These are phyloP conservation scores for Lentinula edodes DNA, from an alignment of 768 basidiomycete genomes.

Conservation along the genomic window DNA sequence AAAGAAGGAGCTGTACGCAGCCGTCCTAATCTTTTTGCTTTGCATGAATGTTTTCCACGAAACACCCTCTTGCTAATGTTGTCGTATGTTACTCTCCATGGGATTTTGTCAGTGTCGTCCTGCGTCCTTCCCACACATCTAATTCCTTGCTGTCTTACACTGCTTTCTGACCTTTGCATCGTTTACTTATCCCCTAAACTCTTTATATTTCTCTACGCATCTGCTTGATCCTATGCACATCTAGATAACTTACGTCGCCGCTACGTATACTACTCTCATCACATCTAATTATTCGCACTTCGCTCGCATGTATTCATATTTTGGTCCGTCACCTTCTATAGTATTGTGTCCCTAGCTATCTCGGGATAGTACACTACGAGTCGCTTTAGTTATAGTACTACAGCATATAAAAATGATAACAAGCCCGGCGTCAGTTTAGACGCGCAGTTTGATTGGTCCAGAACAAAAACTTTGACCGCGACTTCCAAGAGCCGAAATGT, in stretches of 20 bases:
- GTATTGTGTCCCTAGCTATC: slow-evolving; percentile 2
- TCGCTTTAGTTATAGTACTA: background rate
- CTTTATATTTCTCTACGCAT: slow-evolving; percentile 10
- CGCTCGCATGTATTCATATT: slow-evolving; percentile 5
- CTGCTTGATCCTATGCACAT: background rate
- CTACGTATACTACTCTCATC: slow-evolving; percentile 1
- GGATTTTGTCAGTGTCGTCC: background rate
- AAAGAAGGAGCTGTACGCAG: background rate
- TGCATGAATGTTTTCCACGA: background rate
- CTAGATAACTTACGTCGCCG: slow-evolving; percentile 6
- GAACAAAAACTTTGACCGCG: background rate
- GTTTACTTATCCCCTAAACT: slow-evolving; percentile 14
- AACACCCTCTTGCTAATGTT: background rate
- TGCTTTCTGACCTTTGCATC: slow-evolving; percentile 25
- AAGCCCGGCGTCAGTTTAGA: background rate
- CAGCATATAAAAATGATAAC: background rate
- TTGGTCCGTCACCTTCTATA: background rate
- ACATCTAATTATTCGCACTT: slow-evolving; percentile 6
- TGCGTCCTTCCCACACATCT: background rate
- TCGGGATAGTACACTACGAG: background rate
- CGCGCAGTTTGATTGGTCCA: background rate
- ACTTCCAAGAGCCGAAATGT: background rate
- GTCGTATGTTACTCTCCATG: background rate
- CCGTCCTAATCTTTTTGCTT: background rate
- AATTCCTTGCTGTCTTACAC: slow-evolving; percentile 30